Conservation (phyloP, 2,329 filamentous ascomycete species). For the Xylariaceae sp. region DNA sequence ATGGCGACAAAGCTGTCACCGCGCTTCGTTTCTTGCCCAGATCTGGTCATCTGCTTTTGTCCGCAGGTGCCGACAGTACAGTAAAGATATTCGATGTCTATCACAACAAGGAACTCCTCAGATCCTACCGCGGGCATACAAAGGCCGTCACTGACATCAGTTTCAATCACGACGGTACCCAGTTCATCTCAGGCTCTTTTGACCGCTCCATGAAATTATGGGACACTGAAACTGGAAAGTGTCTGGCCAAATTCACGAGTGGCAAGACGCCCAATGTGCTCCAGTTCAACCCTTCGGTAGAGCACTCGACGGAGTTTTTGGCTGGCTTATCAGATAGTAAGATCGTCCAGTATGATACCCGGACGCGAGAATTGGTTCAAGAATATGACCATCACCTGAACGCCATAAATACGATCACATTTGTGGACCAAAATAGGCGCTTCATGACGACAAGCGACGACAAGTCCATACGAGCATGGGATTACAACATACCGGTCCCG, state of each 20-base stretch:
- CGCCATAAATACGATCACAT: slow-evolving; percentile 96
- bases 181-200: slow-evolving; percentile 87
- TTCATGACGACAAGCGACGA: slow-evolving; percentile 99
- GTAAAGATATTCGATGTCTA: slow-evolving; percentile 95
- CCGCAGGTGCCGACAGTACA: slow-evolving; percentile 82
- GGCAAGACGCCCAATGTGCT: slow-evolving; percentile 95
- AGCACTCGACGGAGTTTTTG: slow-evolving; percentile 81
- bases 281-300: slow-evolving; percentile 78
- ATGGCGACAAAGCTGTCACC: slow-evolving; percentile 76
- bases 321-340: slow-evolving; percentile 99
- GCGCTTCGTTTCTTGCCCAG: slow-evolving; percentile 83
- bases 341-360: slow-evolving; percentile 92
- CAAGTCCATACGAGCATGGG: slow-evolving; percentile 93
- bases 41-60: slow-evolving; percentile 83
- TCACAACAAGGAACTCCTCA: slow-evolving; percentile 78
- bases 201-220: slow-evolving; percentile 96
- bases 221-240: slow-evolving; percentile 93
- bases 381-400: slow-evolving; percentile 98
- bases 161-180: slow-evolving; percentile 75
- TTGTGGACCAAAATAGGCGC: slow-evolving; percentile 86
- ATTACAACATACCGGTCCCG: slow-evolving; percentile 95
- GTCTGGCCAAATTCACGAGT: slow-evolving; percentile 80
- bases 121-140: slow-evolving; percentile 84
- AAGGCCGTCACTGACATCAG: slow-evolving; percentile 87
- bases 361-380: slow-evolving; percentile 75